Percentiles rank a stretch among this genome's conserved stretches.
Evolutionary conservation across 805 yeast species (phyloP).

Genomic region (Yarrowia sp.): DNA sequence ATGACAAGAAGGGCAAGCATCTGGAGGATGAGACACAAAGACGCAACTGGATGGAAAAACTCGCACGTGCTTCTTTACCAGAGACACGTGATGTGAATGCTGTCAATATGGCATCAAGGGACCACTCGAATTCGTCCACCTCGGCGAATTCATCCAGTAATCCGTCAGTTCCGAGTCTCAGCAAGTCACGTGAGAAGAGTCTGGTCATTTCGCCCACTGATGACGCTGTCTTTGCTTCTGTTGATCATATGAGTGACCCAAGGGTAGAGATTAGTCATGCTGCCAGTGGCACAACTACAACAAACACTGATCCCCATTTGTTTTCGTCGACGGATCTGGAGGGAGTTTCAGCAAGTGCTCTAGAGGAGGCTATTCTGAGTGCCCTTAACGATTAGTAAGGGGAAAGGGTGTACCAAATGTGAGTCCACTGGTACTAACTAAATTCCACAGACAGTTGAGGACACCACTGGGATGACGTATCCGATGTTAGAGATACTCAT

Average conservation of each 20-base stretch:
- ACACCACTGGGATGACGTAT: too few species aligned
- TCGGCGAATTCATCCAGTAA: background rate
- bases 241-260: slow-evolving; percentile 1
- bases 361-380: slow-evolving; percentile 35
- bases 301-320: slow-evolving; percentile 15
- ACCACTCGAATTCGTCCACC: slow-evolving; percentile 15
- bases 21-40: slow-evolving; percentile 22
- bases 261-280: slow-evolving; percentile 4
- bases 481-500: too few species aligned
- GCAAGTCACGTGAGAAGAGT: slow-evolving; percentile 6
- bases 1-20: slow-evolving; percentile 24
- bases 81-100: background rate
- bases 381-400: slow-evolving; percentile 8
- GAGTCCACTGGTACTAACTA: too few species aligned
- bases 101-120: slow-evolving; percentile 6
- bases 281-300: background rate
- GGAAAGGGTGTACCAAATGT: too few species aligned
- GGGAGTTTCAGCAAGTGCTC: slow-evolving; percentile 19
- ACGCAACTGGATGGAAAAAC: slow-evolving; percentile 14
- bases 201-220: background rate
- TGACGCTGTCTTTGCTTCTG: slow-evolving; percentile 16
- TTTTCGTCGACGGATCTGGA: slow-evolving; percentile 31
- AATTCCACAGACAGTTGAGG: too few species aligned
- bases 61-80: background rate
- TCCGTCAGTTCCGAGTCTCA: slow-evolving; percentile 4